phyloP scores from a whole-genome alignment of 1,284 basidiomycete genomes.

The Rhodotorula mucilaginosa region DNA sequence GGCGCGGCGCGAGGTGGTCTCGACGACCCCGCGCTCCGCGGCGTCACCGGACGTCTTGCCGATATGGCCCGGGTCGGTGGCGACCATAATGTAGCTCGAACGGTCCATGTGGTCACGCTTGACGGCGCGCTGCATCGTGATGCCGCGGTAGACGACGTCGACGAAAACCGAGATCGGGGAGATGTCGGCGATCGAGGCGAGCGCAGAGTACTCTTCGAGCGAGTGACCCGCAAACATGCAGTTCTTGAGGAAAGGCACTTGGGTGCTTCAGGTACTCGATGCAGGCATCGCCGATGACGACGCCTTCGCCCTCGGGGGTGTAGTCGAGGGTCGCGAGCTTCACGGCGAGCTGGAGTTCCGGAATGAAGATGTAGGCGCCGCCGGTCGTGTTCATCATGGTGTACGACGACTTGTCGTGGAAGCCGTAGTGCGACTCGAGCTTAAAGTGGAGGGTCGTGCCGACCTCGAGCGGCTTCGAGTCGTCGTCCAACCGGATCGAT shows the following conservation, averaged over 20 bases:
- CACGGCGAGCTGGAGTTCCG: conserved; percentile 51
- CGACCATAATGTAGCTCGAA: conserved; percentile 99
- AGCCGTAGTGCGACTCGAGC: conserved; percentile 76
- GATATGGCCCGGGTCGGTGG: conserved; percentile 93
- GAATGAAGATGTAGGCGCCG: conserved; percentile 59
- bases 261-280: conserved; percentile 84
- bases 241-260: conserved; percentile 90
- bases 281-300: conserved; percentile 89
- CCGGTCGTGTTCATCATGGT: conserved; percentile 78
- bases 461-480: conserved; percentile 67
- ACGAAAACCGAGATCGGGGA: conserved; percentile 92
- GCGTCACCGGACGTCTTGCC: conserved; percentile 89
- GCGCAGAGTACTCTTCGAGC: conserved; percentile 94
- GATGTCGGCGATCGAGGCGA: conserved; percentile 94
- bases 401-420: conserved; percentile 86
- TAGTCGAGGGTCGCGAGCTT: conserved; percentile 87
- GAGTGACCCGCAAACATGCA: conserved; percentile 97
- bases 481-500: conserved; percentile 95
- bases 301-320: conserved; percentile 62
- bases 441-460: conserved; percentile 88
- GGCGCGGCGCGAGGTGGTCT: conserved; percentile 74
- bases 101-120: conserved; percentile 88
- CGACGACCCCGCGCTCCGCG: conserved; percentile 85
- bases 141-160: conserved; percentile 92
- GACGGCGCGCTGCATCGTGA: conserved; percentile 98